Evolutionary conservation across 192 early-diverging fungal species (phyloP).

Genomic region (Funneliformis mosseae): DNA sequence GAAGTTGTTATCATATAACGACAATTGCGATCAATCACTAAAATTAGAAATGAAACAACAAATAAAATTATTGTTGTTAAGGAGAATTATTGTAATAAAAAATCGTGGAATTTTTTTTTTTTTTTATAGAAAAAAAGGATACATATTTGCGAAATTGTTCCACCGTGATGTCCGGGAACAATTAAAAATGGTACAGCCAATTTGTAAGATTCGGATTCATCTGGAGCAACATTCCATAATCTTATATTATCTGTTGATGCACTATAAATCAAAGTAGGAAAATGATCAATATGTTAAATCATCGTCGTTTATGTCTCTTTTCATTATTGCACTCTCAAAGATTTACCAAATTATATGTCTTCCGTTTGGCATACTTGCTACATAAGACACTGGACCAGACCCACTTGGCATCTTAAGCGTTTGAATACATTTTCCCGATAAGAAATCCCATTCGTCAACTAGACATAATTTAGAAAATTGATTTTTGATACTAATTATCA

Average conservation of each 20-base stretch:
- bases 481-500: neutral
- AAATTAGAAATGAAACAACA: conserved; percentile 19
- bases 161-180: conserved; percentile 93
- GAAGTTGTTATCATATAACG: conserved; percentile 89
- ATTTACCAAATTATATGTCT: conserved; percentile 81
- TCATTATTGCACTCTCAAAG: neutral
- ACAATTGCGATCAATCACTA: conserved; percentile 73
- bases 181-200: conserved; percentile 82
- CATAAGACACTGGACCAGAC: conserved; percentile 85
- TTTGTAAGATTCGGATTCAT: conserved; percentile 47
- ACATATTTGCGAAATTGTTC: conserved; percentile 75
- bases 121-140: conserved; percentile 10
- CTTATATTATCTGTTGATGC: conserved; percentile 93
- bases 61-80: too few relatives aligned
- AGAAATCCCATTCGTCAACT: conserved; percentile 91
- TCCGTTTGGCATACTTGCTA: conserved; percentile 76
- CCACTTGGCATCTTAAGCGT: conserved; percentile 81
- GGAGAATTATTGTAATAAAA: neutral
- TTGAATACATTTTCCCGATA: conserved; percentile 62
- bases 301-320: too few relatives aligned
- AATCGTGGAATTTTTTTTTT: neutral
- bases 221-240: conserved; percentile 75
- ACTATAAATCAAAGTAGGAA: conserved; percentile 41
- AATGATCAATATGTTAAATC: neutral
- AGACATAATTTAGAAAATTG: neutral